Conservation (phyloP, 164 flowering plant species). For the Vitis rupestris region DNA sequence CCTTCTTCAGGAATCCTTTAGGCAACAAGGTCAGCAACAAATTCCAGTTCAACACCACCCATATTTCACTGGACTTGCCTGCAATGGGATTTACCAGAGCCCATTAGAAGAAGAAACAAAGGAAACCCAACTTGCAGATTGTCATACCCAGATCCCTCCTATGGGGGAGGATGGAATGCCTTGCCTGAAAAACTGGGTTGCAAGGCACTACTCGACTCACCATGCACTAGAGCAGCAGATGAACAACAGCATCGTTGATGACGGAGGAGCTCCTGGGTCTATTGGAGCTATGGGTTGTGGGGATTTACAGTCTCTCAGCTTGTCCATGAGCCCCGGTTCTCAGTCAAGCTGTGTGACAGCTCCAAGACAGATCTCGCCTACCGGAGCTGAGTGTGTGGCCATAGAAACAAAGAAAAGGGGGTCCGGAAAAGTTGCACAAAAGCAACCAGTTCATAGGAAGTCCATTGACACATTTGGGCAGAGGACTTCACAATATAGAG, state of each 20-base stretch:
- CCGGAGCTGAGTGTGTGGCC: conserved; percentile 27
- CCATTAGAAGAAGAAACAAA: conserved; percentile 29
- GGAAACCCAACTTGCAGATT: conserved; percentile 29
- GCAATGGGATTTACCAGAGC: conserved; percentile 38
- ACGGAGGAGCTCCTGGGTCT: conserved; percentile 35
- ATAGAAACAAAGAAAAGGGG: conserved; percentile 67
- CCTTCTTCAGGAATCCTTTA: conserved; percentile 30
- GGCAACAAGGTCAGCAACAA: conserved; percentile 29
- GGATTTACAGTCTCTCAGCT: conserved; percentile 68
- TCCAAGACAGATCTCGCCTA: conserved; percentile 43
- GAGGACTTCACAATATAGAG: conserved; percentile 86
- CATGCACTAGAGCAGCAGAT: conserved; percentile 38
- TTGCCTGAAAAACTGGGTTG: conserved; percentile 47
- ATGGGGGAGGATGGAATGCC: conserved; percentile 33
- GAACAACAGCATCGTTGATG: conserved; percentile 22
- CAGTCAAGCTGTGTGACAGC: conserved; percentile 69
- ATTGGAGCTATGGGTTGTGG: conserved; percentile 43
- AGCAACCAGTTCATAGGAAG: conserved; percentile 74
- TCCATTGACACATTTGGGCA: conserved; percentile 88
- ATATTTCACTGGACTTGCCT: conserved; percentile 32
- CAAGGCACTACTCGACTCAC: conserved; percentile 25
- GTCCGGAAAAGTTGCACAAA: conserved; percentile 43
- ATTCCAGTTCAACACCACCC: conserved; percentile 33
- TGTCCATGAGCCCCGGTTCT: conserved; percentile 90
- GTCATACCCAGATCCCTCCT: conserved; percentile 30